A percentile compares a stretch with the other conserved stretches of the same genome.
Conservation (phyloP, 2,329 filamentous ascomycete species). For the Venturiaceae sp. region DNA sequence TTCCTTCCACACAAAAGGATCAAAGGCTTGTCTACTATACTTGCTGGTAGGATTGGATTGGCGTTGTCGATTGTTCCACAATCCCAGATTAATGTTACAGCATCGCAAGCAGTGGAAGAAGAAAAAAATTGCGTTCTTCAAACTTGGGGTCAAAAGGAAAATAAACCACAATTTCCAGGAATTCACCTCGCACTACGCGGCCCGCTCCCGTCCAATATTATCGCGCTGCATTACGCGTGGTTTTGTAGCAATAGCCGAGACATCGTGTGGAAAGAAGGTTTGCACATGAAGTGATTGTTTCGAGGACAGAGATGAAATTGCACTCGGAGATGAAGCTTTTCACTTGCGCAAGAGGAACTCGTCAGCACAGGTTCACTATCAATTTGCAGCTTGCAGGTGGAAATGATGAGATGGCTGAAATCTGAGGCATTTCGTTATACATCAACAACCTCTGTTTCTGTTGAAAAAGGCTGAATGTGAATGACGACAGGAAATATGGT, state of each 20-base stretch:
- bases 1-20: neutral
- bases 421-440: neutral
- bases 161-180: neutral
- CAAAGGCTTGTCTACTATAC: neutral
- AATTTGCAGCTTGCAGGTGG: neutral
- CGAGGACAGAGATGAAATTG: neutral
- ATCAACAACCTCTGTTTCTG: too few species aligned
- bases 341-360: neutral
- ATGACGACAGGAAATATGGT: neutral
- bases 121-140: neutral
- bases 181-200: neutral
- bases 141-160: neutral
- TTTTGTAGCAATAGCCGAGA: neutral
- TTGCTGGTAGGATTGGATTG: neutral
- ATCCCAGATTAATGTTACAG: neutral
- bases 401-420: neutral
- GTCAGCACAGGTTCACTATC: neutral
- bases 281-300: neutral
- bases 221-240: neutral
- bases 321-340: neutral
- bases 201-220: neutral
- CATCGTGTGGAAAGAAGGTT: neutral
- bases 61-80: neutral
- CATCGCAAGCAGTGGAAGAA: neutral
- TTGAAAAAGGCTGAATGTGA: neutral